Conservation (phyloP, 768 basidiomycete genomes). For the Fomitopsis serialis region DNA sequence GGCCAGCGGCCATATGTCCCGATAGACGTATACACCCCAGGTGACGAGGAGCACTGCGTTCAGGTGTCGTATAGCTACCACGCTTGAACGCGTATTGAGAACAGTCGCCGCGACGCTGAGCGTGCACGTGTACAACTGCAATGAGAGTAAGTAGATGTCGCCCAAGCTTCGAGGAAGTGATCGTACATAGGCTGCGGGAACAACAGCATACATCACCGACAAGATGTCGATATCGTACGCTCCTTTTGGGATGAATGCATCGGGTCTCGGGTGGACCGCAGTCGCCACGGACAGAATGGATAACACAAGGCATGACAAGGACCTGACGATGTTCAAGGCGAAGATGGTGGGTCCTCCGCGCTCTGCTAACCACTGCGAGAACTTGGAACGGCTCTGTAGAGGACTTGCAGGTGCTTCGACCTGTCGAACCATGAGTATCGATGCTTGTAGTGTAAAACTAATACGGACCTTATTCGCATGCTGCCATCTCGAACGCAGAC, state of each 20-base stretch:
- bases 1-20: conserved; percentile 54
- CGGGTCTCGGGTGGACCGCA: conserved; percentile 4
- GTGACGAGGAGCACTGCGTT: conserved; percentile 40
- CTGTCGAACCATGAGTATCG: too few species aligned
- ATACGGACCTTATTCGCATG: too few species aligned
- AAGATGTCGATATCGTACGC: conserved; percentile 17
- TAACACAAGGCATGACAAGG: conserved; percentile 25
- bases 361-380: too few species aligned
- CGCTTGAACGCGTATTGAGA: conserved; percentile 1
- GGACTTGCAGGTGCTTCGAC: too few species aligned
- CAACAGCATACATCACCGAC: conserved; percentile 21
- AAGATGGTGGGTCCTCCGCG: conserved; percentile 30
- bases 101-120: conserved; percentile 13
- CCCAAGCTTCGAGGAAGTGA: background rate
- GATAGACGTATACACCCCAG: conserved; percentile 46
- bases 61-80: conserved; percentile 36
- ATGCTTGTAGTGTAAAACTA: too few species aligned
- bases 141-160: background rate
- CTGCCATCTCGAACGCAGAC: too few species aligned
- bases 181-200: conserved; percentile 9
- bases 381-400: too few species aligned
- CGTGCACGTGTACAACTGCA: conserved; percentile 16
- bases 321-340: conserved; percentile 26
- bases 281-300: conserved; percentile 24
- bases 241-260: conserved; percentile 13